These are phyloP conservation scores for Podila clonocystis DNA, from an alignment of 192 early-diverging fungal species.

Conservation along the genomic window DNA sequence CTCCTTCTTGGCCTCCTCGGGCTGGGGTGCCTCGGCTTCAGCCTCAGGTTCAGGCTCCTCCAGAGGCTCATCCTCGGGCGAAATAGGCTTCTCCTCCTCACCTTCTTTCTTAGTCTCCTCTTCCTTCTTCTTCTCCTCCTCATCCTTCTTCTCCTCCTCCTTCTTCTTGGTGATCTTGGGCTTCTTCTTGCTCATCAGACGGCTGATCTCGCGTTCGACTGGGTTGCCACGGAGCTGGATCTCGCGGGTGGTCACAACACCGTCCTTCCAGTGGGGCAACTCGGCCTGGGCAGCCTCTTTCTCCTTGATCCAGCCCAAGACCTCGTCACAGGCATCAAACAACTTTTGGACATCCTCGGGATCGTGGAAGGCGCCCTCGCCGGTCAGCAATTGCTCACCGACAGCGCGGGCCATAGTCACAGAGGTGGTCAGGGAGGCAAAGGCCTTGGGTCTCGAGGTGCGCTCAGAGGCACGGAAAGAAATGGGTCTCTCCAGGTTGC, in stretches of 20 bases:
- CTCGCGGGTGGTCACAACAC: slow-evolving; percentile 68
- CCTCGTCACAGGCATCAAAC: slow-evolving; percentile 59
- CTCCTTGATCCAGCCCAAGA: slow-evolving; percentile 73
- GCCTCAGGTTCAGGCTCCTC: slow-evolving; percentile 9
- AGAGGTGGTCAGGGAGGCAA: slow-evolving; percentile 38
- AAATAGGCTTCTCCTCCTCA: slow-evolving; percentile 18
- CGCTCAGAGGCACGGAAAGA: slow-evolving; percentile 58
- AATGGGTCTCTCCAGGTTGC: slow-evolving; percentile 59
- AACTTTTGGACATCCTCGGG: slow-evolving; percentile 64
- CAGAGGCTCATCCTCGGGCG: slow-evolving; percentile 4
- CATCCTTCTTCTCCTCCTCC: slow-evolving; percentile 35
- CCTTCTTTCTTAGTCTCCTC: slow-evolving; percentile 27
- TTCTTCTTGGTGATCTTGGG: slow-evolving; percentile 61
- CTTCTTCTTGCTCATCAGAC: slow-evolving; percentile 68
- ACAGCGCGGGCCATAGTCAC: slow-evolving; percentile 52
- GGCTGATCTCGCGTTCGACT: slow-evolving; percentile 63
- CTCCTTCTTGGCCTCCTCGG: slow-evolving; percentile 5
- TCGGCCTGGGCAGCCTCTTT: slow-evolving; percentile 68
- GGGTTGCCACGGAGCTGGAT: slow-evolving; percentile 59
- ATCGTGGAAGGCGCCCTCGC: slow-evolving; percentile 66
- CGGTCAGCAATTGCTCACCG: slow-evolving; percentile 58
- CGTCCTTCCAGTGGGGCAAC: slow-evolving; percentile 66
- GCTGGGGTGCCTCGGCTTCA: not conserved
- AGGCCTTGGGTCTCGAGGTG: slow-evolving; percentile 54
- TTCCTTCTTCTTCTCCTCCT: slow-evolving; percentile 37